Evolutionary conservation across 2,329 filamentous ascomycete species (phyloP), one percentile per base, ranked within the genome.

Genomic region (Ophiostoma pallidulum): DNA sequence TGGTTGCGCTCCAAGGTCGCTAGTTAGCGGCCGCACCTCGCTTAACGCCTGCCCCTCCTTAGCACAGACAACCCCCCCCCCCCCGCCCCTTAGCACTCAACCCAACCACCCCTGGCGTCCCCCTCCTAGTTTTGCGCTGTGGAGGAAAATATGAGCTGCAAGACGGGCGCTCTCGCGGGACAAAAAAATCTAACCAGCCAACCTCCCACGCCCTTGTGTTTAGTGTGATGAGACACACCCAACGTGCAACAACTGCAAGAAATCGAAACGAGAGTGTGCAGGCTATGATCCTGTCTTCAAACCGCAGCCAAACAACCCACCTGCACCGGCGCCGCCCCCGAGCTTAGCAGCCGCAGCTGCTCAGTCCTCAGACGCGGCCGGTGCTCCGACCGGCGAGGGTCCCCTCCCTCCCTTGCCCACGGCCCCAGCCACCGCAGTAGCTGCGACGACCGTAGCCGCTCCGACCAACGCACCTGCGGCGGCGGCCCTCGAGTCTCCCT

Each of bases 151-250:
- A n/a, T n/a, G n/a, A n/a, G n/a, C n/a, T n/a, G n/a, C n/a, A n/a
- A n/a, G n/a, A n/a, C n/a, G n/a, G n/a, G n/a, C n/a, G n/a, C n/a
- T n/a, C n/a, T n/a, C n/a, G n/a, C n/a, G n/a, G n/a, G n/a, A n/a
- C n/a, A n/a, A n/a, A n/a, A n/a, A n/a, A n/a, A n/a, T n/a, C n/a
- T n/a, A n/a, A n/a, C n/a, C n/a, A 28, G 24, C 24, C 10, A 42
- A 42, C 19, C 3, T 26, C 20, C 14, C 19, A n/a, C 9, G 36
- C 29, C 26, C 49, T 49, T 49, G 41, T 37, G 22, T 78, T 8
- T n/a, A 96, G 92, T 98, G 92, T 70, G 92, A 97, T 77, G 92
- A 98, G 73, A 82, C 80, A 52, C 89, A 95, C 66, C 92, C 92
- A 19, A 82, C 84, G 51, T 98, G 92, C 73, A 82, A 88, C 68